Percentiles rank a stretch among this genome's conserved stretches.
Conservation (phyloP, 768 basidiomycete genomes). For the Tricholoma terreum region DNA sequence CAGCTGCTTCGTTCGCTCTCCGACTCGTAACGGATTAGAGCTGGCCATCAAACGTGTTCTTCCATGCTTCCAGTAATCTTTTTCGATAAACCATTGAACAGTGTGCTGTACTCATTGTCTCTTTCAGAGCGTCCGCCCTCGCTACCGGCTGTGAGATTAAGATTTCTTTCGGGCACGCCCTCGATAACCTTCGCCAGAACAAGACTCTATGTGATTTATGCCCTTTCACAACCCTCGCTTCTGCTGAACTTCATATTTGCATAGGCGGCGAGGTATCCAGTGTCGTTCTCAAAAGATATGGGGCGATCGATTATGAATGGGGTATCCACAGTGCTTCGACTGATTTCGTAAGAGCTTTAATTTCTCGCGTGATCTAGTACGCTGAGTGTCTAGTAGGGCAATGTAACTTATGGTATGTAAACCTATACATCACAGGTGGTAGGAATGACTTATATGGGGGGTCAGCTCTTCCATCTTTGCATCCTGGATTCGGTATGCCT, state of each 20-base stretch:
- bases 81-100: background rate
- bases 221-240: background rate
- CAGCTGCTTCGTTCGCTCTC: constrained; percentile 76
- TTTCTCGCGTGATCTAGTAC: background rate
- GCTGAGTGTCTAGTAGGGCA: background rate
- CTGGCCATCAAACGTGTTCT: constrained; percentile 56
- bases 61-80: constrained; percentile 45
- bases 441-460: background rate
- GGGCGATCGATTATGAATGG: constrained; percentile 37
- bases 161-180: constrained; percentile 32
- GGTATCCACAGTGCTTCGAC: constrained; percentile 49
- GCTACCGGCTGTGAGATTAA: constrained; percentile 63
- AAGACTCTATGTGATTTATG: constrained; percentile 46
- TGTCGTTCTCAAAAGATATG: constrained; percentile 39
- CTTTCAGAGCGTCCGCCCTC: constrained; percentile 55
- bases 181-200: constrained; percentile 67
- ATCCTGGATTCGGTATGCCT: constrained; percentile 3
- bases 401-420: constrained; percentile 3
- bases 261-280: constrained; percentile 32
- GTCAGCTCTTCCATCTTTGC: constrained; percentile 3
- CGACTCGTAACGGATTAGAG: constrained; percentile 57
- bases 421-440: background rate
- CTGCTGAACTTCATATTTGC: background rate
- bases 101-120: background rate
- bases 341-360: constrained; percentile 46